phyloP scores from a whole-genome alignment of 2,329 filamentous ascomycete species.

The Colletotrichum orchidophilum region DNA sequence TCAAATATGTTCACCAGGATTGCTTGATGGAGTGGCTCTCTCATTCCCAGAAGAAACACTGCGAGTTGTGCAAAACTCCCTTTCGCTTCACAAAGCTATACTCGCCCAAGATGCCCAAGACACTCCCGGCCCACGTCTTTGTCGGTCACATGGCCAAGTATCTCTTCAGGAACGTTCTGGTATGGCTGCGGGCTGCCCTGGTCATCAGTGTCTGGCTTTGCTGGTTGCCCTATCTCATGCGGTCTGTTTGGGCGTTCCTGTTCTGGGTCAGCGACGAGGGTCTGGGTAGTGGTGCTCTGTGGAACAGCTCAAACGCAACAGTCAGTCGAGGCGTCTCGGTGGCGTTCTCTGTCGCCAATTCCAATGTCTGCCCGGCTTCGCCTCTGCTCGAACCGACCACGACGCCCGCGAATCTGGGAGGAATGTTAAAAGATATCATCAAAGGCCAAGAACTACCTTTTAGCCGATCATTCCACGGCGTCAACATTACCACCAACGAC shows the following conservation, averaged over 20 bases:
- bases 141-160: constrained; percentile 81
- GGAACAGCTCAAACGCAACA: constrained; percentile 30
- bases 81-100: constrained; percentile 99
- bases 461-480: constrained; percentile 38
- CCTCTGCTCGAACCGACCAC: constrained; percentile 45
- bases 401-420: constrained; percentile 39
- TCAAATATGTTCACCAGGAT: constrained; percentile 97
- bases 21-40: constrained; percentile 99
- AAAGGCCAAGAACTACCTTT: constrained; percentile 40
- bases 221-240: constrained; percentile 89
- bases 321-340: constrained; percentile 27
- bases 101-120: constrained; percentile 89
- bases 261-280: constrained; percentile 94
- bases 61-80: constrained; percentile 97
- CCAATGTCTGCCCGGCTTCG: constrained; percentile 45
- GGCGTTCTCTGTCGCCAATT: constrained; percentile 36
- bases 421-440: constrained; percentile 45
- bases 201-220: constrained; percentile 90
- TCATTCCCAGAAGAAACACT: constrained; percentile 99
- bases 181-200: constrained; percentile 81
- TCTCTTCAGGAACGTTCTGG: constrained; percentile 73
- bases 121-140: constrained; percentile 84
- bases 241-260: constrained; percentile 89
- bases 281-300: constrained; percentile 49
- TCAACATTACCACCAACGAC: constrained; percentile 45